Evolutionary conservation across 2,329 filamentous ascomycete species (phyloP).

Genomic region (Epicoccum nigrum): DNA sequence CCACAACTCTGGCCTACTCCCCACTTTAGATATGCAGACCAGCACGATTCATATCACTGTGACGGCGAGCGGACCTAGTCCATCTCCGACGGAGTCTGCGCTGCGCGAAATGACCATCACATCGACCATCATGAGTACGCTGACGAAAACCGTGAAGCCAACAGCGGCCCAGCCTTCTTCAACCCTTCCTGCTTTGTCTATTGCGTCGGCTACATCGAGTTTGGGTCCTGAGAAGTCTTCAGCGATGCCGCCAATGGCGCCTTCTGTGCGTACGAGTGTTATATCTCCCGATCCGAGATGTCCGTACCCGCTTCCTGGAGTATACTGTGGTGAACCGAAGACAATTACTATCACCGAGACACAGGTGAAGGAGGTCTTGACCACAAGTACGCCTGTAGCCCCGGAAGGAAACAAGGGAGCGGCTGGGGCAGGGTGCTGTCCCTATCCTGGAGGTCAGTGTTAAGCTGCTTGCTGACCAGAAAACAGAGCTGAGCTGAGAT

Average conservation of each 20-base stretch:
- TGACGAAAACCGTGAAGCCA: background rate
- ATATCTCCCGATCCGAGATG: slow-evolving; percentile 27
- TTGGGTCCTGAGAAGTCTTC: background rate
- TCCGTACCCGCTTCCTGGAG: slow-evolving; percentile 38
- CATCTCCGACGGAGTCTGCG: background rate
- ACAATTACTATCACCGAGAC: slow-evolving; percentile 25
- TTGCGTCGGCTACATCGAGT: too few species aligned
- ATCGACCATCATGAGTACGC: background rate
- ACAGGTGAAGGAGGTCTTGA: background rate
- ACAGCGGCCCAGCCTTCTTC: background rate
- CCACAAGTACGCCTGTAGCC: background rate
- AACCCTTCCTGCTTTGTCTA: background rate
- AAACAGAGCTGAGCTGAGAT: background rate
- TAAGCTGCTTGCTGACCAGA: background rate
- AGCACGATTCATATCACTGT: slow-evolving; percentile 8
- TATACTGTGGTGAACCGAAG: slow-evolving; percentile 24
- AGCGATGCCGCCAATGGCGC: background rate
- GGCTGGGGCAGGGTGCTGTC: slow-evolving; percentile 22
- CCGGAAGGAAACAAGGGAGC: background rate
- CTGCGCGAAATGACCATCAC: background rate
- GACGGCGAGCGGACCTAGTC: background rate
- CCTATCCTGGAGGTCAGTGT: slow-evolving; percentile 19
- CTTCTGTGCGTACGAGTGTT: slow-evolving; percentile 2
- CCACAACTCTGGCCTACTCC: background rate
- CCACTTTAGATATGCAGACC: background rate